Evolutionary conservation across 306 rosid species (phyloP).

Genomic region (Hippophae gyantsensis): DNA sequence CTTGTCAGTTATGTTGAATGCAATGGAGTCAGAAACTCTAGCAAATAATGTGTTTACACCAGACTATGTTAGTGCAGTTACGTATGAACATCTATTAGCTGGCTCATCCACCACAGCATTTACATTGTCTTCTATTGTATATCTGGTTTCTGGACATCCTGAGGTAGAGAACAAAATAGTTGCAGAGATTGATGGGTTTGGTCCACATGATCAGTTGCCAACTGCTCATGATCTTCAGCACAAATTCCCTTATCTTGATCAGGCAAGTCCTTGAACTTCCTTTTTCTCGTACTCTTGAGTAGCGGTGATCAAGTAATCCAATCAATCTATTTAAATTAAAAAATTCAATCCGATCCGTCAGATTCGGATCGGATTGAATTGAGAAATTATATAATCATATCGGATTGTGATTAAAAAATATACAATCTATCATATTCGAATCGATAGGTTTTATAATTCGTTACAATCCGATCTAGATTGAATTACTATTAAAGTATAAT

Average conservation of each 20-base stretch:
- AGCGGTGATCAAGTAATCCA: too few relatives aligned
- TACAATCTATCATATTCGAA: too few relatives aligned
- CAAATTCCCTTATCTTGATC: slow-evolving; percentile 78
- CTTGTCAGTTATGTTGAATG: slow-evolving; percentile 61
- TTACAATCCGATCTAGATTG: too few relatives aligned
- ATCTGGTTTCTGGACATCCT: slow-evolving; percentile 75
- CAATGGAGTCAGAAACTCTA: slow-evolving; percentile 49
- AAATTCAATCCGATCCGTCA: too few relatives aligned
- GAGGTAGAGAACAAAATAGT: slow-evolving; percentile 65
- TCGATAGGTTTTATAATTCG: too few relatives aligned
- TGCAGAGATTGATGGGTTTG: slow-evolving; percentile 62
- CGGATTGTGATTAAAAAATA: too few relatives aligned
- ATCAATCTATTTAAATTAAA: too few relatives aligned
- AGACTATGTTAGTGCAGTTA: slow-evolving; percentile 71
- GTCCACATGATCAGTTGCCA: slow-evolving; percentile 41
- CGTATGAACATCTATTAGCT: slow-evolving; percentile 85
- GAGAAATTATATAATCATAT: too few relatives aligned
- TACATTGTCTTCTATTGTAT: slow-evolving; percentile 60
- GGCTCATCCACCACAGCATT: slow-evolving; percentile 87
- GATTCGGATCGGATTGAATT: too few relatives aligned
- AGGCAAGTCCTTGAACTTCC: slow-evolving; percentile 29
- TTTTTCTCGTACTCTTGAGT: background rate
- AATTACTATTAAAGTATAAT: too few relatives aligned
- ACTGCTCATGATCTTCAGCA: slow-evolving; percentile 62
- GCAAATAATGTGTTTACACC: slow-evolving; percentile 47